Conservation (phyloP, 164 flowering plant genomes). For the Macadamia tetraphylla region DNA sequence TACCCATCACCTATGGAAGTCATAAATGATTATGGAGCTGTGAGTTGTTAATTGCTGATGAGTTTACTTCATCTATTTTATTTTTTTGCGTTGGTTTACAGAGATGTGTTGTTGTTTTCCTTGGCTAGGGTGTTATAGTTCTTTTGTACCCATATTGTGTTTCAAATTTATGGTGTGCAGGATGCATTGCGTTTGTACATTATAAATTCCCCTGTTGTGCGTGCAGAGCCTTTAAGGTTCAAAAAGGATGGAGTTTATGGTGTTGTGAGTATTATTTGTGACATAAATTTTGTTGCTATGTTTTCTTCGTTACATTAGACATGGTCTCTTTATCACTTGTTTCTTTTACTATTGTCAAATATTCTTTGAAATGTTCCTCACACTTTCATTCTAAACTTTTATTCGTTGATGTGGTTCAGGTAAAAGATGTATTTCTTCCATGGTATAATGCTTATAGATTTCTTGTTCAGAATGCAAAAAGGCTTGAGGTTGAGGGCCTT, state of each 20-base stretch:
- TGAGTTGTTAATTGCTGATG: slow-evolving; percentile 29
- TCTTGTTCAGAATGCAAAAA: slow-evolving; percentile 93
- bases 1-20: slow-evolving; percentile 88
- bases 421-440: slow-evolving; percentile 93
- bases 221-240: slow-evolving; percentile 89
- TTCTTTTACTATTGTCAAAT: neutral
- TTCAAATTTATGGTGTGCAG: slow-evolving; percentile 25
- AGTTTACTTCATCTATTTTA: neutral
- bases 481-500: slow-evolving; percentile 80
- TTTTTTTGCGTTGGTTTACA: too few species aligned
- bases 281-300: neutral
- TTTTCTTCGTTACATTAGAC: neutral
- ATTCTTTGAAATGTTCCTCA: neutral
- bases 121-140: too few species aligned
- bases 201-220: slow-evolving; percentile 97
- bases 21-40: slow-evolving; percentile 90
- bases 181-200: slow-evolving; percentile 91
- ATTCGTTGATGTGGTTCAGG: slow-evolving; percentile 35
- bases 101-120: too few species aligned
- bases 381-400: neutral
- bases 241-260: slow-evolving; percentile 89
- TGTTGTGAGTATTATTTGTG: slow-evolving; percentile 54
- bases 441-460: slow-evolving; percentile 99
- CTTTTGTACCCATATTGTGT: neutral
- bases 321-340: neutral